phyloP scores from a whole-genome alignment of 768 basidiomycete genomes.

The Rossbeevera mucosa region DNA sequence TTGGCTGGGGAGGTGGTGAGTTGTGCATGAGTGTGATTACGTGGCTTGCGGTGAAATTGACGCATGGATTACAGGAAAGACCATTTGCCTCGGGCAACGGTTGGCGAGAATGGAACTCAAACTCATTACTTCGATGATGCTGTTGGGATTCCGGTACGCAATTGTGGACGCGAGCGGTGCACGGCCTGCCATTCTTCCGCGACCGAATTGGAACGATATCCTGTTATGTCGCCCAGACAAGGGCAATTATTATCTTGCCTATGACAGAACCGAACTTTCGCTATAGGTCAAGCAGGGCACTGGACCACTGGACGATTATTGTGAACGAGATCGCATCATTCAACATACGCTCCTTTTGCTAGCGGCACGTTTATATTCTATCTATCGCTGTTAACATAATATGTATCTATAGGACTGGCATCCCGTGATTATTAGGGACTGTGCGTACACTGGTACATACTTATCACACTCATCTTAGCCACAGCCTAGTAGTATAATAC shows the following conservation, averaged over 20 bases:
- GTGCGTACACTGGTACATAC: constrained; percentile 6
- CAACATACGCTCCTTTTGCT: constrained; percentile 7
- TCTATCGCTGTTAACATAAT: constrained; percentile 17
- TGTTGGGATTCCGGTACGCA: constrained; percentile 57
- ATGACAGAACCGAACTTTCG: constrained; percentile 24
- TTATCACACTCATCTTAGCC: not conserved
- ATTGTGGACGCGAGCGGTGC: constrained; percentile 53
- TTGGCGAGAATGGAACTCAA: constrained; percentile 73
- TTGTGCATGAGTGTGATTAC: constrained; percentile 21
- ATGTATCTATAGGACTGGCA: not conserved
- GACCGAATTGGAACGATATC: constrained; percentile 77
- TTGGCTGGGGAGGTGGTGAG: constrained; percentile 81
- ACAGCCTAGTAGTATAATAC: constrained; percentile 7
- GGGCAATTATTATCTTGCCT: constrained; percentile 52
- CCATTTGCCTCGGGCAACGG: constrained; percentile 66
- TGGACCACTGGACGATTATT: constrained; percentile 19
- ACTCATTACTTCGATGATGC: constrained; percentile 61
- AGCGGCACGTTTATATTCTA: constrained; percentile 17
- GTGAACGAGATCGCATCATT: constrained; percentile 11
- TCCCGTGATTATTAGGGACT: constrained; percentile 15
- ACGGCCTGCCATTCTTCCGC: constrained; percentile 42
- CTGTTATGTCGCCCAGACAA: constrained; percentile 59
- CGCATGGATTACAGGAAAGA: constrained; percentile 50
- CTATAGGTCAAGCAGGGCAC: constrained; percentile 26
- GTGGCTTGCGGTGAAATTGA: constrained; percentile 12